Conservation (phyloP, 345 rosid species). For the Aquilaria sinensis region DNA sequence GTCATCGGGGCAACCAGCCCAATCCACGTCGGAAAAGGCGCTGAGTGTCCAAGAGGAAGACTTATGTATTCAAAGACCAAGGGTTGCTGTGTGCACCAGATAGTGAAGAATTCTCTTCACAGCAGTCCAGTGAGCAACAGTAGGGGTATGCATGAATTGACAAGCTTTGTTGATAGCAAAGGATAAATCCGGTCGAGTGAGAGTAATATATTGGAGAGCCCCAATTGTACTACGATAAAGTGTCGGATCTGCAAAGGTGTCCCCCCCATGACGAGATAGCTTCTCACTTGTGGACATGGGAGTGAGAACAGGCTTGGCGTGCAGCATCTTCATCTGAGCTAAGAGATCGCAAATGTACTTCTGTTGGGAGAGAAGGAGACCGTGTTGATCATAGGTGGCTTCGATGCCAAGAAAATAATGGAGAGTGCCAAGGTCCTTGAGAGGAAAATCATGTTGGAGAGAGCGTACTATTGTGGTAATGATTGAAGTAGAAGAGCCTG, state of each 20-base stretch:
- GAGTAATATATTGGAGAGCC: background rate
- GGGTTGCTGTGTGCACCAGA: no score
- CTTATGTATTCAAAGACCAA: background rate
- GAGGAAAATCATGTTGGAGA: no score
- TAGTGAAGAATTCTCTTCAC: background rate
- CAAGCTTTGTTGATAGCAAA: background rate
- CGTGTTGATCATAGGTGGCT: no score
- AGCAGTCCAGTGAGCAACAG: background rate
- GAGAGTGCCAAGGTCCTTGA: no score
- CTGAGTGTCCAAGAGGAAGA: background rate
- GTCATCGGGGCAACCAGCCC: background rate
- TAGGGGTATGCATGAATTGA: background rate
- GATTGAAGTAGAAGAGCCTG: no score
- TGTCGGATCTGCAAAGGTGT: background rate
- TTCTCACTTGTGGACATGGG: background rate
- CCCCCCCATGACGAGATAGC: background rate
- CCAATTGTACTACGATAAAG: background rate
- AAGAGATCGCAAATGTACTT: background rate
- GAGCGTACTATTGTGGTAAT: no score
- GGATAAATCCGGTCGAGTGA: background rate
- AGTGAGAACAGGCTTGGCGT: background rate
- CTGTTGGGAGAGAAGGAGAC: no score
- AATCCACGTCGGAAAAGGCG: constrained; percentile 8
- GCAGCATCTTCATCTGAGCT: background rate
- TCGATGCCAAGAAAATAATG: no score